Evolutionary conservation across 306 rosid species (phyloP).

Genomic region (Delonix regia): DNA sequence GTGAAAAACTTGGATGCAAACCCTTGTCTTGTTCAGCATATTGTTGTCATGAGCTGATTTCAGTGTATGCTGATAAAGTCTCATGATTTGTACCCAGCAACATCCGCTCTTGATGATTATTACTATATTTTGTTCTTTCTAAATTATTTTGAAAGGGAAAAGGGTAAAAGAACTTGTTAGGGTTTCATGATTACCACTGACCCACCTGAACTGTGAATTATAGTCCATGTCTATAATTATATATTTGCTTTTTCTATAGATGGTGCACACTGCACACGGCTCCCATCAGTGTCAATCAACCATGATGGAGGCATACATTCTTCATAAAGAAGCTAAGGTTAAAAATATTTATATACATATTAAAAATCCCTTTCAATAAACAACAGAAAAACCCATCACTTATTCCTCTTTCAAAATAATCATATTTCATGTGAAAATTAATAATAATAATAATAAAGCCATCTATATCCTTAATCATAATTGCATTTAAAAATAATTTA

Average conservation of each 20-base stretch:
- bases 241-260: neutral
- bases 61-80: neutral
- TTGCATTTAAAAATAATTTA: too few species aligned
- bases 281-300: constrained; percentile 28
- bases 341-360: too few species aligned
- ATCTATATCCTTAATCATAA: too few species aligned
- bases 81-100: neutral
- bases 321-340: constrained; percentile 23
- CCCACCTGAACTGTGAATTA: constrained; percentile 18
- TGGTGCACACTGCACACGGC: constrained; percentile 29
- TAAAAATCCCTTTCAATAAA: neutral
- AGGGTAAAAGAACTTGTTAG: neutral
- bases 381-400: too few species aligned
- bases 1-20: too few species aligned
- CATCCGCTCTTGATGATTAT: neutral
- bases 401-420: too few species aligned
- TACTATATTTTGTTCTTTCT: neutral
- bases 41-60: neutral
- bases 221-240: neutral
- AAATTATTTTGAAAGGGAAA: neutral
- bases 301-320: constrained; percentile 12
- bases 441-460: too few species aligned
- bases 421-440: too few species aligned
- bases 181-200: constrained; percentile 2
- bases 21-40: neutral